A percentile compares a stretch with the other conserved stretches of the same genome.
Evolutionary conservation across 2,329 filamentous ascomycete genomes (phyloP).

Genomic region (Incumbomyces lentus): DNA sequence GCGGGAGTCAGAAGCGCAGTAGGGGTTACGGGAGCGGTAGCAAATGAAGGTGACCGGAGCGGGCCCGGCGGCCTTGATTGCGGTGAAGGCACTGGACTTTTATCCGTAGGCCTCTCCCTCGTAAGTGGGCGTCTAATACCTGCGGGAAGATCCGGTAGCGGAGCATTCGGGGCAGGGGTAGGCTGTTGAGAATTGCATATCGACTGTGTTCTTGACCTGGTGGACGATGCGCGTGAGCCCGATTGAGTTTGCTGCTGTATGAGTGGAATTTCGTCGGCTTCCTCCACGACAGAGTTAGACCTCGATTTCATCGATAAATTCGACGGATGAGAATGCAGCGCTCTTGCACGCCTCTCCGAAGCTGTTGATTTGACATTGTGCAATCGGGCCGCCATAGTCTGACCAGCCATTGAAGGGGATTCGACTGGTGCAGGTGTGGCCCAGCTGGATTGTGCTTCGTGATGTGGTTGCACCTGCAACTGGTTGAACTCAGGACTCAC

Average conservation of each 20-base stretch:
- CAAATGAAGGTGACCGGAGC: not conserved
- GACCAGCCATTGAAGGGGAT: constrained; percentile 7
- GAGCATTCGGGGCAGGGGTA: constrained; percentile 1
- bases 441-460: not conserved
- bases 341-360: constrained; percentile 16
- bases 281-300: not conserved
- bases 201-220: constrained; percentile 1
- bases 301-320: constrained; percentile 9
- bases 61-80: not conserved
- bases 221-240: not conserved
- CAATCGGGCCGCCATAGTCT: constrained; percentile 7
- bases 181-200: constrained; percentile 5
- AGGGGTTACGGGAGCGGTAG: not conserved
- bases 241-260: not conserved
- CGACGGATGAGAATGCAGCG: constrained; percentile 19
- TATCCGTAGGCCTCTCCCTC: not conserved
- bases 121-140: not conserved
- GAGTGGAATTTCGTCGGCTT: not conserved
- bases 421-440: constrained; percentile 8
- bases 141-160: constrained; percentile 1
- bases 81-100: not conserved
- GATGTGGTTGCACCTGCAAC: not conserved
- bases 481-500: not conserved
- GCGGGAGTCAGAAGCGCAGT: constrained; percentile 2
- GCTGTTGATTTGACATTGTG: constrained; percentile 14